Evolutionary conservation across 2,329 filamentous ascomycete genomes (phyloP).

Genomic region (Neocucurbitaria cava): DNA sequence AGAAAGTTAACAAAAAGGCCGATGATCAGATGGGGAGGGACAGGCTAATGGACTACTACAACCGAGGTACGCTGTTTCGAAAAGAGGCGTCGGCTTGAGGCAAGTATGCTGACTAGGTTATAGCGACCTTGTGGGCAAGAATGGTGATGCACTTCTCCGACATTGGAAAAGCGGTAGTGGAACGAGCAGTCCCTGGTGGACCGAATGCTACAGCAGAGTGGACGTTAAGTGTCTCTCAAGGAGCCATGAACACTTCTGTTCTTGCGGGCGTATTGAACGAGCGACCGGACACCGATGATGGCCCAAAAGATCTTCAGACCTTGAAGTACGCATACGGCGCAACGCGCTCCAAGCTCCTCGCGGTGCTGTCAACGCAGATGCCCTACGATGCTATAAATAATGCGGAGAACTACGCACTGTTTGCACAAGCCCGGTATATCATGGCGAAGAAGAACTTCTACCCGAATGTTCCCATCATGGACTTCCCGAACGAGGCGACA

Average conservation of each 20-base stretch:
- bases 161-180: constrained; percentile 37
- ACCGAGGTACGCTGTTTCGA: constrained; percentile 26
- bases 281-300: constrained; percentile 23
- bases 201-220: constrained; percentile 31
- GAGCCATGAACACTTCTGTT: constrained; percentile 43
- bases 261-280: constrained; percentile 41
- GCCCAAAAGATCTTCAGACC: constrained; percentile 25
- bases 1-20: constrained; percentile 31
- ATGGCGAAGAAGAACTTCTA: constrained; percentile 38
- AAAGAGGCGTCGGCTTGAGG: background rate
- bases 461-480: constrained; percentile 40
- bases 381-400: constrained; percentile 44
- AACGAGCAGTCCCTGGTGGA: constrained; percentile 19
- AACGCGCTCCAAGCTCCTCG: constrained; percentile 41
- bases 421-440: constrained; percentile 42
- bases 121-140: constrained; percentile 42
- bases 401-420: constrained; percentile 45
- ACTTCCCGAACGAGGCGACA: constrained; percentile 38
- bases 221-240: constrained; percentile 20
- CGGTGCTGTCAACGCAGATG: constrained; percentile 38
- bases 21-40: constrained; percentile 31
- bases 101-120: background rate
- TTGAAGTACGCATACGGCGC: constrained; percentile 45
- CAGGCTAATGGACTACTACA: constrained; percentile 40
- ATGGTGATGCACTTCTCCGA: constrained; percentile 45